Evolutionary conservation across 192 early-diverging fungal species (phyloP), one percentile per base, ranked within the genome.

Genomic region (Coemansia sp.): DNA sequence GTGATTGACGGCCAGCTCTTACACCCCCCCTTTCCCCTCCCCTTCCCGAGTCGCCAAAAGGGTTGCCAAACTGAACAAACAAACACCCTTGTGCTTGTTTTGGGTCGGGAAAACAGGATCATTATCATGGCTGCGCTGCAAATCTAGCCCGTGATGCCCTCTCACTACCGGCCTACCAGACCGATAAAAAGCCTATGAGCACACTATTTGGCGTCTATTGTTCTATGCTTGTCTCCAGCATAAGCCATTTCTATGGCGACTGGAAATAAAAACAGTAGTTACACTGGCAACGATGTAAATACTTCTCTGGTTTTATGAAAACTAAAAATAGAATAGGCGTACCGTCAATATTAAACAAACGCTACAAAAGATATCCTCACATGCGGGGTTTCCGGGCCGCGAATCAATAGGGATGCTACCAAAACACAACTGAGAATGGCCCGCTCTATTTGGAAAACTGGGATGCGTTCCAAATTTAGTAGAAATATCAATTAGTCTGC

Each of bases 321-420:
- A 40, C 57, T 61, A 68, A 61, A 68, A 68, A 68, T 68, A 68
- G 65, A 67, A 57, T 59, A 60, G 65, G 44, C 59, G 45, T 44
- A 37, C 55, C 11, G 16, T 7, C 11, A 13, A 13, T 40, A 38
- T 40, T 59, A 59, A 40, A 7, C n/a, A 41, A 14, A 5, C 57
- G 7, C n/a, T 6, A 39, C 11, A 10, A 45, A 45, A 45, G 44
- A 45, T 45, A 14, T 17, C 5, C 55, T 25, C 13, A 57, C 16
- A 57, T 57, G 7, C 32, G 13, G 20, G 4, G 22, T 57, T 7
- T 57, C 11, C 22, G 5, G 32, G 20, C 32, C 32, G 25, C 55
- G n/a, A 48, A 11, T n/a, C 12, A n/a, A 14, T 14, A 48, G 11
- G 12, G 46, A 2, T 48, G 46, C 46, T 48, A n/a, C n/a, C 46